Evolutionary conservation across 2,329 filamentous ascomycete genomes (phyloP), one percentile per base, ranked within the genome.

Genomic region (Exophiala xenobiotica): DNA sequence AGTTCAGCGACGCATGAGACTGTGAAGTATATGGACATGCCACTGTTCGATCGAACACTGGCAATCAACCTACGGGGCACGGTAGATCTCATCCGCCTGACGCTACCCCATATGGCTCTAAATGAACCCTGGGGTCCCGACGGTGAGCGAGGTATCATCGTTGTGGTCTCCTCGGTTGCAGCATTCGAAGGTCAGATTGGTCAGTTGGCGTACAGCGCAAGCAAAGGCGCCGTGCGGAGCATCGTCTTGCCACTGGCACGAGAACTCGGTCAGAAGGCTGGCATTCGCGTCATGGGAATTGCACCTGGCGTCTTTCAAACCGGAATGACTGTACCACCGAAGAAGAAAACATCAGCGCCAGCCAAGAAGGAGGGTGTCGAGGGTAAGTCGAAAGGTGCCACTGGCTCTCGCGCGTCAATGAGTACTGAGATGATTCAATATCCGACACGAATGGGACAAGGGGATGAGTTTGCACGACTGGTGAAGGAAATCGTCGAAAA

Each of bases 21-120:
- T 5, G 51, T 56, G 11, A 56, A 56, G 31, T 58, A 58, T 44
- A 71, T 78, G 59, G 83, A 83, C 47, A 78, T 76, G 3, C 72
- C 79, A 20, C 78, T 78, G 7, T 85, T 85, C 58, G 74, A 82
- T 54, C 68, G 70, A 6, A 76, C 83, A 11, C 81, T 85, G 57
- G 67, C 71, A 43, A 66, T 63, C 42, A 63, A 63, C 35, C 42
- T 63, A n/a, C 54, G 60, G 16, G 61, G 61, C 33, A 63, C 60
- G 6, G 59, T 63, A 11, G 61, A 63, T 19, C 43, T 63, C 14
- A 61, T 63, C 43, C 55, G 61, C 18, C 48, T 61, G n/a, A 49
- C 49, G 12, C 27, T 63, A 19, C 61, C 61, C 14, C 60, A 62
- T 41, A 49, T 63, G 40, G 58, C 57, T 2, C 47, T 55, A 3